phyloP scores from a whole-genome alignment of 805 yeast genomes.

The Monosporozyma solicola region DNA sequence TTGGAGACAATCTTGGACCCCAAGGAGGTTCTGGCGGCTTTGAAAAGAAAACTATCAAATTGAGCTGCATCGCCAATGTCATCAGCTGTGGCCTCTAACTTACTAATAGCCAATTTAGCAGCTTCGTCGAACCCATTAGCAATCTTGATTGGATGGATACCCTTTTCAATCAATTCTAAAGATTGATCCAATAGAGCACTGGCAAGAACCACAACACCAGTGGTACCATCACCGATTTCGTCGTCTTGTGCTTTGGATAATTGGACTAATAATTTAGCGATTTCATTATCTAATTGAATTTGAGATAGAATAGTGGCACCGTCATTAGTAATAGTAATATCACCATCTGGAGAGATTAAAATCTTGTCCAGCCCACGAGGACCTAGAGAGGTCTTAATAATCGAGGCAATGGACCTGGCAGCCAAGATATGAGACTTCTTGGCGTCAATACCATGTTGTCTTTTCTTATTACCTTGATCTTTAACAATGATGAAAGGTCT shows the following conservation, averaged over 20 bases:
- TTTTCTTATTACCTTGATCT: constrained; percentile 59
- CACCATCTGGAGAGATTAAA: constrained; percentile 91
- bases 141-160: constrained; percentile 92
- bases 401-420: constrained; percentile 88
- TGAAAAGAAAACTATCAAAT: constrained; percentile 49
- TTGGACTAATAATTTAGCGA: constrained; percentile 91
- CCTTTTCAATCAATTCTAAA: constrained; percentile 85
- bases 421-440: constrained; percentile 82
- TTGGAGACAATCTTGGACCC: constrained; percentile 95
- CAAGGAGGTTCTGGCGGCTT: constrained; percentile 88
- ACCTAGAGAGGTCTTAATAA: constrained; percentile 86
- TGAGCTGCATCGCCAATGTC: constrained; percentile 34
- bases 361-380: constrained; percentile 98
- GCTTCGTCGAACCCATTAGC: constrained; percentile 98
- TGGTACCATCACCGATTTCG: constrained; percentile 98
- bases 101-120: constrained; percentile 77
- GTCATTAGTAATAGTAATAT: constrained; percentile 94
- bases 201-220: constrained; percentile 96
- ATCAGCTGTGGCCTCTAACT: constrained; percentile 69
- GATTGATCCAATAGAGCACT: constrained; percentile 94
- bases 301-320: constrained; percentile 95
- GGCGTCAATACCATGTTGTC: constrained; percentile 75
- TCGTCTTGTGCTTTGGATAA: constrained; percentile 93
- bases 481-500: constrained; percentile 96
- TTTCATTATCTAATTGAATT: constrained; percentile 93